Evolutionary conservation across 805 yeast genomes (phyloP).

Genomic region (Priceomyces carsonii): DNA sequence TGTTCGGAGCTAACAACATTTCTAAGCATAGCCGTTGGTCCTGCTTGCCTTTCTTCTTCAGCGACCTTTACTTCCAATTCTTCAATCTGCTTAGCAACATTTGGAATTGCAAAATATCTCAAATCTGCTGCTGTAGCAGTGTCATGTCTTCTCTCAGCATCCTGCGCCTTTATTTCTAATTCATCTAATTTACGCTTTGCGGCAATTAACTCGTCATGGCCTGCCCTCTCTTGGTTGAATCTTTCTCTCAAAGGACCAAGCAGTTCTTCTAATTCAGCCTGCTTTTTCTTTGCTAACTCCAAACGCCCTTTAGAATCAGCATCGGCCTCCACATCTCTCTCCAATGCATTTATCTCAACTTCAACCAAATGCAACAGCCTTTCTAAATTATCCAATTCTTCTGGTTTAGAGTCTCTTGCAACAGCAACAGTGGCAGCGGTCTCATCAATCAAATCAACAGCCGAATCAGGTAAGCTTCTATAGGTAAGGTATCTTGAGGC

Average conservation of each 20-base stretch:
- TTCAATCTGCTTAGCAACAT: constrained; percentile 71
- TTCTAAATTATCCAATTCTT: constrained; percentile 90
- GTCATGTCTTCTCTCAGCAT: constrained; percentile 97
- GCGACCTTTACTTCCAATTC: constrained; percentile 75
- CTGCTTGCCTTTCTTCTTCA: constrained; percentile 67
- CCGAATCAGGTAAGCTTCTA: constrained; percentile 92
- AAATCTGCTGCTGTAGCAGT: constrained; percentile 93
- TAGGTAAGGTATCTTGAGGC: constrained; percentile 91
- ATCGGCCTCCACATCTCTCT: constrained; percentile 89
- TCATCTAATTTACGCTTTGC: constrained; percentile 92
- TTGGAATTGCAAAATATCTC: constrained; percentile 97
- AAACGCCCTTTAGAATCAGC: constrained; percentile 83
- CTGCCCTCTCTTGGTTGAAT: constrained; percentile 82
- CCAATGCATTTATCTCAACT: constrained; percentile 95
- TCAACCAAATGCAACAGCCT: constrained; percentile 88
- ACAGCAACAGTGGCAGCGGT: constrained; percentile 96
- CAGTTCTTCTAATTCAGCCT: constrained; percentile 82
- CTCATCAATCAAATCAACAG: constrained; percentile 91
- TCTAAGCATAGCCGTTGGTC: constrained; percentile 66
- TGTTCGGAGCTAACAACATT: constrained; percentile 92
- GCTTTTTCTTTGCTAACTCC: constrained; percentile 71
- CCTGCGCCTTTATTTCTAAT: constrained; percentile 86
- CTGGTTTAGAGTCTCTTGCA: constrained; percentile 97
- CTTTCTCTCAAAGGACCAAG: constrained; percentile 82
- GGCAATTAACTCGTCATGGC: constrained; percentile 86